Percentiles rank a stretch among this genome's conserved stretches.
phyloP scores from a whole-genome alignment of 345 rosid genomes.

The Aethionema arabicum region DNA sequence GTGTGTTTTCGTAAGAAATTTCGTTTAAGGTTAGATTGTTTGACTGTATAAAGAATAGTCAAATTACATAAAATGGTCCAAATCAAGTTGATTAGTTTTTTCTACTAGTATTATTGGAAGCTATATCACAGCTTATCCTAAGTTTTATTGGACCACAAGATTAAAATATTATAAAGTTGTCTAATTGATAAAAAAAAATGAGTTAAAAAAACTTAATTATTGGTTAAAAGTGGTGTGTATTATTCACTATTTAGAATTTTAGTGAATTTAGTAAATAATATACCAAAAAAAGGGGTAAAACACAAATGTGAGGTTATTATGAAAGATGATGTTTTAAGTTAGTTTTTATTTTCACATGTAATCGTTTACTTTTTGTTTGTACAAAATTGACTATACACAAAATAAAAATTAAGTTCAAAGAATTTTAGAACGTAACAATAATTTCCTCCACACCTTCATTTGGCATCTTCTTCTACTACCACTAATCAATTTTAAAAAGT shows the following conservation, averaged over 20 bases:
- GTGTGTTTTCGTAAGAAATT: neutral
- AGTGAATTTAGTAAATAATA: neutral
- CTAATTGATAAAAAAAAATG: too few relatives aligned
- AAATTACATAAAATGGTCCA: neutral
- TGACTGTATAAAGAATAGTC: slow-evolving; percentile 13
- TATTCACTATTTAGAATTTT: neutral
- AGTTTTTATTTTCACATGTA: slow-evolving; percentile 16
- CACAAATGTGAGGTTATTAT: neutral
- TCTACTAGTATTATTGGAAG: neutral
- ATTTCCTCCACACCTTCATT: slow-evolving; percentile 17
- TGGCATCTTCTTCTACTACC: slow-evolving; percentile 8
- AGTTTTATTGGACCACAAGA: too few relatives aligned
- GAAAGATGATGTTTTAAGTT: slow-evolving; percentile 1
- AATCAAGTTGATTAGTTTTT: slow-evolving; percentile 3
- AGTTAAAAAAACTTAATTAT: too few relatives aligned
- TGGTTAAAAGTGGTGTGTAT: neutral
- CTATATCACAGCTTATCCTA: neutral
- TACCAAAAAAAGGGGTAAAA: neutral
- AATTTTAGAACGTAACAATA: slow-evolving; percentile 5
- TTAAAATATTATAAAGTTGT: too few relatives aligned
- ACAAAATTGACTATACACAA: slow-evolving; percentile 16
- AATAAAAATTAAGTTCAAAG: neutral
- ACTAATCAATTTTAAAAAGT: too few relatives aligned
- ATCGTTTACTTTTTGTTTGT: slow-evolving; percentile 6
- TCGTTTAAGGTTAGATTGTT: neutral